Evolutionary conservation across 1,284 basidiomycete species (phyloP), one percentile per base, ranked within the genome.

Genomic region (Malassezia psittaci): DNA sequence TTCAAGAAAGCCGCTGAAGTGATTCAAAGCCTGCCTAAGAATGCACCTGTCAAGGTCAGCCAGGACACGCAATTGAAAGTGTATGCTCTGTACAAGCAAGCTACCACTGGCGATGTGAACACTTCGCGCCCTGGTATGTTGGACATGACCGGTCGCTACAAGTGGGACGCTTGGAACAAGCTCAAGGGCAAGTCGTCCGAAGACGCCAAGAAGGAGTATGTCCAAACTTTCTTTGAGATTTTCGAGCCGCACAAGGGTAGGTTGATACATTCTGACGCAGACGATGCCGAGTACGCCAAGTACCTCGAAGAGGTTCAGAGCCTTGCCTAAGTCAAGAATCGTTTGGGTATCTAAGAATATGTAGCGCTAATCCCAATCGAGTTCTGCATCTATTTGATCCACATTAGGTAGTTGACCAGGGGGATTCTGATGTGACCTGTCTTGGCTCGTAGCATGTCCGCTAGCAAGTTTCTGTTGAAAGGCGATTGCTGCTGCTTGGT

Each of bases 81-180:
- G 56, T 74, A 74, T 64, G 61, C 63, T 40, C 61, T 64, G 60
- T 70, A 49, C 45, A 74, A 74, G 67, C 72, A 74, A 65, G 71
- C 67, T 48, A 69, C 58, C 52, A 57, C 63, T n/a, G 72, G 72
- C 48, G 72, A 74, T 53, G 48, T 60, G 52, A 71, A 67, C 67
- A 73, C 69, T 48, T 60, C 61, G 51, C 63, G 65, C 44, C 72
- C 72, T 11, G 72, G 71, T 56, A 69, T 73, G 63, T 58, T 74
- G 36, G 70, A 57, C 51, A 24, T 41, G 15, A 44, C 44, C 15
- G 55, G 55, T 32, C 55, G 55, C 51, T 47, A 41, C 38, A 57
- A 57, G 55, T 57, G 55, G 55, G 68, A 70, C 21, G 70, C 67
- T 10, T 65, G 60, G 54, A 67, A 65, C 49, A 65, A 56, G 24